Evolutionary conservation across 768 basidiomycete species (phyloP).

Genomic region (Pleurotus ostreatus): DNA sequence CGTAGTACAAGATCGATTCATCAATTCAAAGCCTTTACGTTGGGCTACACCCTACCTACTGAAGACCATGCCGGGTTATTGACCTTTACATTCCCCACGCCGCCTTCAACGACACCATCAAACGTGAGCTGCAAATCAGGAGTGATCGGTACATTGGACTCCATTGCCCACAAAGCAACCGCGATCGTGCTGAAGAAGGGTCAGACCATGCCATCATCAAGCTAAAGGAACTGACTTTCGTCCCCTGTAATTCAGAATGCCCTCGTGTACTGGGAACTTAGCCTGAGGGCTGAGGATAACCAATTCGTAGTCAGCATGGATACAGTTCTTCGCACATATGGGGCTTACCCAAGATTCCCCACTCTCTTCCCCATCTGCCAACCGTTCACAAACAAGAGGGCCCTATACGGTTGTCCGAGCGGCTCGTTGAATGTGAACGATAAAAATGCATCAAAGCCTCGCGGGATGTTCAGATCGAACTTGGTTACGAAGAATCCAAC

Average conservation of each 20-base stretch:
- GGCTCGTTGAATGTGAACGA: constrained; percentile 68
- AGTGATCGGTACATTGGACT: constrained; percentile 33
- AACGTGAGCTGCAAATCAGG: constrained; percentile 52
- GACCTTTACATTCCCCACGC: constrained; percentile 48
- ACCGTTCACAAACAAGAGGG: constrained; percentile 76
- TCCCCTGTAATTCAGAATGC: constrained; percentile 72
- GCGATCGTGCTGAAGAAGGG: constrained; percentile 42
- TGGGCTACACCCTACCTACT: constrained; percentile 17
- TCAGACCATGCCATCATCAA: background rate
- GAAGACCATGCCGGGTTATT: constrained; percentile 61
- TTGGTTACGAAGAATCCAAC: constrained; percentile 81
- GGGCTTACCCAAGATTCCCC: constrained; percentile 57
- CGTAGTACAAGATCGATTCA: too few species aligned
- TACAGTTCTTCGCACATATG: too few species aligned
- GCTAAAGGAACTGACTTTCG: constrained; percentile 46
- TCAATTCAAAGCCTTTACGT: too few species aligned
- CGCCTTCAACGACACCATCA: constrained; percentile 60
- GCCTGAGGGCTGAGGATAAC: constrained; percentile 54
- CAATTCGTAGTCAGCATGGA: background rate
- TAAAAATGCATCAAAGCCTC: constrained; percentile 62
- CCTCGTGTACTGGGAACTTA: constrained; percentile 81
- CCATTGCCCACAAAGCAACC: constrained; percentile 70
- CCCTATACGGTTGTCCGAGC: constrained; percentile 62
- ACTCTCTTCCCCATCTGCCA: constrained; percentile 88
- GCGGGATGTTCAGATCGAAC: constrained; percentile 58